Evolutionary conservation across 805 yeast species (phyloP).

Genomic region (Candida railenensis): DNA sequence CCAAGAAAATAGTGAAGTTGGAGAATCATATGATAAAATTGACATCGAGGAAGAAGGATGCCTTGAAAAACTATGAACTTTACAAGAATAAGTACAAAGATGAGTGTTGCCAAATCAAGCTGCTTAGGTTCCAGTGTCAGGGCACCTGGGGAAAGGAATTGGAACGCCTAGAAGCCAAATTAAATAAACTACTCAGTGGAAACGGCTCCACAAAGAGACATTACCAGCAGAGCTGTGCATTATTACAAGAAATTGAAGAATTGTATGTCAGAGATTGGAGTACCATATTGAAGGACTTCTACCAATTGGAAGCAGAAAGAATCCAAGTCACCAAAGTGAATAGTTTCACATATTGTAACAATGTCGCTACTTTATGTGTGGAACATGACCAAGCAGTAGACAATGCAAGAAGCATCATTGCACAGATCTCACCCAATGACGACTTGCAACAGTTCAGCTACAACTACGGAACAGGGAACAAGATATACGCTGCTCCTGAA

Average conservation of each 20-base stretch:
- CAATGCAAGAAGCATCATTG: slow-evolving; percentile 62
- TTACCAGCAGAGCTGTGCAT: slow-evolving; percentile 55
- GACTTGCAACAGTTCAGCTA: slow-evolving; percentile 59
- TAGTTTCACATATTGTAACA: slow-evolving; percentile 76
- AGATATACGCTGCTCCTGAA: slow-evolving; percentile 55
- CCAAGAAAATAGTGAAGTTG: slow-evolving; percentile 53
- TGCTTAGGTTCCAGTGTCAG: slow-evolving; percentile 59
- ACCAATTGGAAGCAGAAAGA: slow-evolving; percentile 69
- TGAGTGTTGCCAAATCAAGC: slow-evolving; percentile 58
- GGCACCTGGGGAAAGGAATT: slow-evolving; percentile 65
- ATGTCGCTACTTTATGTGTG: slow-evolving; percentile 73
- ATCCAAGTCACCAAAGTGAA: slow-evolving; percentile 67
- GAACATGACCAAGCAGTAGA: slow-evolving; percentile 78
- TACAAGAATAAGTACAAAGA: slow-evolving; percentile 51
- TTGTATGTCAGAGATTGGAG: slow-evolving; percentile 75
- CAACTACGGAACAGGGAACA: slow-evolving; percentile 62
- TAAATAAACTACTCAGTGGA: slow-evolving; percentile 46
- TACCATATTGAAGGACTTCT: slow-evolving; percentile 57
- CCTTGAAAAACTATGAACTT: slow-evolving; percentile 33
- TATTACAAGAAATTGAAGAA: slow-evolving; percentile 56
- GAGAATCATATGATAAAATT: slow-evolving; percentile 59
- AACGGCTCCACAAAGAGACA: slow-evolving; percentile 47
- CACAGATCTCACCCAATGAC: slow-evolving; percentile 59
- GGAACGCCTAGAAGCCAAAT: slow-evolving; percentile 56
- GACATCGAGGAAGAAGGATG: slow-evolving; percentile 42